Evolutionary conservation across 2,329 filamentous ascomycete species (phyloP).

Genomic region (Talaromyces sp.): DNA sequence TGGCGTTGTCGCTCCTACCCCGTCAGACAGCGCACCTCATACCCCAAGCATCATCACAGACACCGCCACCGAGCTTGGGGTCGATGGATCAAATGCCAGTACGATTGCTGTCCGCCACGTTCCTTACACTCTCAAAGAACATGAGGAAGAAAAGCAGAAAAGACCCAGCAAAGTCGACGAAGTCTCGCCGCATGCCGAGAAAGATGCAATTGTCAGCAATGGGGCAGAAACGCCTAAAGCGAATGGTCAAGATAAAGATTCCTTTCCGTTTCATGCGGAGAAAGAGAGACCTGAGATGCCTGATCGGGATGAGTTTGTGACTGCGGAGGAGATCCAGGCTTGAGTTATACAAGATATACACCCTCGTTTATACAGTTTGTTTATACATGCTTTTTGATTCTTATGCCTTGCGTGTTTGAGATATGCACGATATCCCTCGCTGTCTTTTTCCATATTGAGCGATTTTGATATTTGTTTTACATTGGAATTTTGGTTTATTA

Average conservation of each 20-base stretch:
- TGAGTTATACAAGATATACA: not conserved
- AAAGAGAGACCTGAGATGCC: slow-evolving; percentile 26
- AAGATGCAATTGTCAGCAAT: not conserved
- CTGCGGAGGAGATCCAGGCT: slow-evolving; percentile 24
- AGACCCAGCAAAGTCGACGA: not conserved
- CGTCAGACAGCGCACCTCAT: not conserved
- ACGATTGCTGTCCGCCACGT: not conserved
- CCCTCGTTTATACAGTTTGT: not conserved
- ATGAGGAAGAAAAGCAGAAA: not conserved
- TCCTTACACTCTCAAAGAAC: slow-evolving; percentile 4
- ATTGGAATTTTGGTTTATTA: not conserved
- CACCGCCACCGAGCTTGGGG: not conserved
- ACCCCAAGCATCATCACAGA: slow-evolving; percentile 2
- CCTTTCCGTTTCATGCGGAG: not conserved
- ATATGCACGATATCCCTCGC: not conserved
- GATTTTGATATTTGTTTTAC: not conserved
- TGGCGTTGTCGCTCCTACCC: not conserved
- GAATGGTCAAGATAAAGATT: not conserved
- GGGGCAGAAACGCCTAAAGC: not conserved
- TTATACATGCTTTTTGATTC: not conserved
- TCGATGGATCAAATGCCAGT: slow-evolving; percentile 1
- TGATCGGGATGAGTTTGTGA: slow-evolving; percentile 31
- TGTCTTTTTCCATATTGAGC: not conserved
- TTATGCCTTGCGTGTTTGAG: not conserved
- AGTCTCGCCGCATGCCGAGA: not conserved